These are phyloP conservation scores for Ciborinia camelliae DNA, from an alignment of 2,329 filamentous ascomycete species.

Conservation along the genomic window DNA sequence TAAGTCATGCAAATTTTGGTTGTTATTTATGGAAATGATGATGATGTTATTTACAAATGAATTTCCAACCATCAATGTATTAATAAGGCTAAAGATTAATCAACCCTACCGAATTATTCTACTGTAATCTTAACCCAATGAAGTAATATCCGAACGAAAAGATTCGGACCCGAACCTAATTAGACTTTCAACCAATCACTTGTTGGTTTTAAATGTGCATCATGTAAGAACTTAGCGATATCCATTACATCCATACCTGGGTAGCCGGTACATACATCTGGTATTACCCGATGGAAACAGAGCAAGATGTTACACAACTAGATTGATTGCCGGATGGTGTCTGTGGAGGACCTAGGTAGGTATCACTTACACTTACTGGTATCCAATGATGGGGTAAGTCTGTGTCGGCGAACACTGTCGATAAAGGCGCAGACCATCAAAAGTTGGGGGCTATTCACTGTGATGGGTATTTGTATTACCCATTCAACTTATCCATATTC, in stretches of 20 bases:
- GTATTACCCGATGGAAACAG: background rate
- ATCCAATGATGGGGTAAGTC: background rate
- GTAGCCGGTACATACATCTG: background rate
- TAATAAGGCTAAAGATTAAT: background rate
- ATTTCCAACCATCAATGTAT: background rate
- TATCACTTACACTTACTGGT: no score
- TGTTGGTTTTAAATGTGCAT: background rate
- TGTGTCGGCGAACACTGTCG: background rate
- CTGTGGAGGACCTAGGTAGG: no score
- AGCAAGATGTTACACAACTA: constrained; percentile 1
- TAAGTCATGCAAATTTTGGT: background rate
- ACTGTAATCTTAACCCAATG: background rate
- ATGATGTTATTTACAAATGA: background rate
- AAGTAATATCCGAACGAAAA: background rate
- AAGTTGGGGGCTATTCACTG: constrained; percentile 7
- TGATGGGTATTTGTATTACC: background rate
- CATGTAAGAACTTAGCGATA: background rate
- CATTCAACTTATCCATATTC: no score
- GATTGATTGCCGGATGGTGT: no score
- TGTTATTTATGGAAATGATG: background rate
- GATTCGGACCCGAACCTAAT: background rate
- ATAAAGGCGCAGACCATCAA: background rate
- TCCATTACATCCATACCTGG: no score
- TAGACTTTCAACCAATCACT: background rate
- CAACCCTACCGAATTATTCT: background rate